Percentiles rank a stretch among this genome's conserved stretches.
Conservation (phyloP, 257 asterid species). For the Plantago elongata region DNA sequence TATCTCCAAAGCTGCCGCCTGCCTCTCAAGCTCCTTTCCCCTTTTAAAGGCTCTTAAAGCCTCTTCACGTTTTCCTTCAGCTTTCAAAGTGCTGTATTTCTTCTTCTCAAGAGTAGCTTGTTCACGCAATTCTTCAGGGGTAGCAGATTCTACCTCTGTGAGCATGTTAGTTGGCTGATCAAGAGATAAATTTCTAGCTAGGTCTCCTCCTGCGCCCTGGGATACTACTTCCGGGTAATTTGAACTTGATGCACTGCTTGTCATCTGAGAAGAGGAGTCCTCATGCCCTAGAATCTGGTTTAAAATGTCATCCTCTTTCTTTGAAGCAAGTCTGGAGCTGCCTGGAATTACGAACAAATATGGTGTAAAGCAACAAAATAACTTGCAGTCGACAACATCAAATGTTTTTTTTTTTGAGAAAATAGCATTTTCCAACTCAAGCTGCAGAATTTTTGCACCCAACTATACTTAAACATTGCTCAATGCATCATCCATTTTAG, state of each 20-base stretch:
- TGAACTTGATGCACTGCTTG: slow-evolving; percentile 44
- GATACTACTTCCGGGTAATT: slow-evolving; percentile 30
- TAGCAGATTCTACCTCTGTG: slow-evolving; percentile 39
- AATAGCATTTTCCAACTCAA: neutral
- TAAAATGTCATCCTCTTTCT: slow-evolving; percentile 57
- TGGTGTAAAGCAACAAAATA: neutral
- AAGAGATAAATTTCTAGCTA: slow-evolving; percentile 29
- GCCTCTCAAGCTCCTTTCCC: slow-evolving; percentile 96
- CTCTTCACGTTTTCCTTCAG: slow-evolving; percentile 91
- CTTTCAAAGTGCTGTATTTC: slow-evolving; percentile 61
- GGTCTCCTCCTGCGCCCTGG: slow-evolving; percentile 34
- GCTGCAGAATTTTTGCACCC: neutral
- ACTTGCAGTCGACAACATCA: neutral
- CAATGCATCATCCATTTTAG: neutral
- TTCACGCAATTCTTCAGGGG: slow-evolving; percentile 82
- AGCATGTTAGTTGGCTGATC: slow-evolving; percentile 30
- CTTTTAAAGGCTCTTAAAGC: slow-evolving; percentile 76
- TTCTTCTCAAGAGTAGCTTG: slow-evolving; percentile 81
- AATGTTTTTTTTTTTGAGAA: neutral
- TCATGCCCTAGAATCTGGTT: slow-evolving; percentile 48
- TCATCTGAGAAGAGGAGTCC: slow-evolving; percentile 28
- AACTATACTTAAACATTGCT: neutral
- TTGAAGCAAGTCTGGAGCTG: slow-evolving; percentile 50
- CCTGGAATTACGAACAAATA: slow-evolving; percentile 37
- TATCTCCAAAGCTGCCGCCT: slow-evolving; percentile 81